Evolutionary conservation across 2,329 filamentous ascomycete species (phyloP).

Genomic region (Akanthomyces uredinophilus): DNA sequence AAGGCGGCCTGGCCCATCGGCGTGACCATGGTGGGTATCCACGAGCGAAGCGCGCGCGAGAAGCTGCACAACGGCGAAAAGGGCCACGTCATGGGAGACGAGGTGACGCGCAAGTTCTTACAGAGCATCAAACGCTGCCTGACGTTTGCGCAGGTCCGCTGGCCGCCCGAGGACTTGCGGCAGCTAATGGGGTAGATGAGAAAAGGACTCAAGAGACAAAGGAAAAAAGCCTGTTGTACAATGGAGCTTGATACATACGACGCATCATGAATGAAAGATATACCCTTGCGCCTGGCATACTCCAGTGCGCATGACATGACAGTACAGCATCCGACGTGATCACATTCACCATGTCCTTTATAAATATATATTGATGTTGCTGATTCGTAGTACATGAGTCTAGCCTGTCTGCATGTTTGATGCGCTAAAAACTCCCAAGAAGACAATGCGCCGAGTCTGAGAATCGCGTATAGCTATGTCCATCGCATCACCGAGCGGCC

Average conservation of each 20-base stretch:
- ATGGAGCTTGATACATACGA: not conserved
- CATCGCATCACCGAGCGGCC: not conserved
- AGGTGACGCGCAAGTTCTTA: conserved; percentile 89
- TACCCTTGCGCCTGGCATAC: not conserved
- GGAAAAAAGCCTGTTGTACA: not conserved
- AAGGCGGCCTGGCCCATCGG: conserved; percentile 98
- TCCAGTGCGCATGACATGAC: not conserved
- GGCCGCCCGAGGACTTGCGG: conserved; percentile 86
- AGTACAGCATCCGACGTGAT: not conserved
- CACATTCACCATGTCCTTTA: not conserved
- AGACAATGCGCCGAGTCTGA: not conserved
- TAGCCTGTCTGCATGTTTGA: not conserved
- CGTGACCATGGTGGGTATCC: conserved; percentile 99
- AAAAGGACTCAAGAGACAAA: not conserved
- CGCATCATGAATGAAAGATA: not conserved
- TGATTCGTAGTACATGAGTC: not conserved
- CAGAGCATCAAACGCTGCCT: conserved; percentile 97
- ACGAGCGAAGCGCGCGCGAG: conserved; percentile 91
- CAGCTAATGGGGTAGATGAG: conserved; percentile 81
- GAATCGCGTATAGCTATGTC: not conserved
- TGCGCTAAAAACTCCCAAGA: not conserved
- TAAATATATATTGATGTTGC: not conserved
- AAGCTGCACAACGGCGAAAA: conserved; percentile 85
- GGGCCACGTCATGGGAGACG: conserved; percentile 95
- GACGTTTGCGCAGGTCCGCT: conserved; percentile 93